Evolutionary conservation across 768 basidiomycete species (phyloP), one percentile per base, ranked within the genome.

Genomic region (Neoboletus brunneissimus): DNA sequence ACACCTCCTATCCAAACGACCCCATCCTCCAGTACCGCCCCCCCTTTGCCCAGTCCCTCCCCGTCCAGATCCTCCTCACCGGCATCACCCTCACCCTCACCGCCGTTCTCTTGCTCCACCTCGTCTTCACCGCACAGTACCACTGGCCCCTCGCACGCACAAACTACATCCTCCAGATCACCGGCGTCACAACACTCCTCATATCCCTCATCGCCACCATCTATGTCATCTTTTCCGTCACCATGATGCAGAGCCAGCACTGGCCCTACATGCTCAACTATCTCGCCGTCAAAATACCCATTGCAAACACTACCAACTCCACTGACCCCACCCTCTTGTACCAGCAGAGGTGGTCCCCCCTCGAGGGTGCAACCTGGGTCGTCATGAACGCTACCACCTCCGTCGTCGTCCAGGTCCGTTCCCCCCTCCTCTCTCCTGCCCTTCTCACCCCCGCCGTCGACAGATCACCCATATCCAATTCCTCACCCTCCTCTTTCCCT

Each of bases 181-280:
- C 86, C 3, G 92, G 91, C 9, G 92, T 94, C 27, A 76, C 82
- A 34, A 86, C 89, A 4, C 84, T 96, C 22, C 81, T 97, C 55
- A 80, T 88, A 35, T 88, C 87, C 16, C 79, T 89, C 52, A 80
- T 86, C 46, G 89, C 91, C 10, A 91, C 89, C 1, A 77, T 95
- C 46, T 82, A 85, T 66, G 81, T 94, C 61, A 80, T 96, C 20
- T 77, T 96, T 7, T 75, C 80, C 2, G 75, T 81, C 0, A 76
- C 86, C 1, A 71, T 81, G 4, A 64, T 75, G 3, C 84, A 89
- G 66, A 91, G 89, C 63, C 77, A 82, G 60, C 75, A 76, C 41
- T 97, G 94, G 94, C 95, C 97, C 0, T 99, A 94, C 72, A 96
- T 97, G 91, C 84, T 98, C 40, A 88, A 87, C 64, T 99, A 97